Conservation (phyloP, 129 eudicot species). For the Deinandra increscens region DNA sequence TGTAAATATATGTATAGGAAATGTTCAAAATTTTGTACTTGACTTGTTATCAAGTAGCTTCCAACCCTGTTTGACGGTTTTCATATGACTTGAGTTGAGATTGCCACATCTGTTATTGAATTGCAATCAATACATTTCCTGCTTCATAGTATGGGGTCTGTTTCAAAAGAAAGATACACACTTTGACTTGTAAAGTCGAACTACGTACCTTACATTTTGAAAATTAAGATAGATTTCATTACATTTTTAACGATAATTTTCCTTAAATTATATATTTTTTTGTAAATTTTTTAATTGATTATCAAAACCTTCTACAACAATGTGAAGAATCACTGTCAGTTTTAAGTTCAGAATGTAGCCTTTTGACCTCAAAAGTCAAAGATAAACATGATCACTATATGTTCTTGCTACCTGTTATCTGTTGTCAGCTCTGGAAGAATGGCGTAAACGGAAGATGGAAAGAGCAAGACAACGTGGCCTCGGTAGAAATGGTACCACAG, state of each 20-base stretch:
- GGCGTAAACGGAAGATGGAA: constrained; percentile 93
- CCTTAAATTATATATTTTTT: background rate
- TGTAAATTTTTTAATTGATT: background rate
- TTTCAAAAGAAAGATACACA: background rate
- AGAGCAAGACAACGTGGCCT: constrained; percentile 72
- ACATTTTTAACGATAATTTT: background rate
- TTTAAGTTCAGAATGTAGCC: background rate
- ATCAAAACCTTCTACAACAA: background rate
- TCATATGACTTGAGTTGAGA: background rate
- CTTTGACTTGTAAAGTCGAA: background rate
- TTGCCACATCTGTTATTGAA: background rate
- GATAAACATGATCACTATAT: background rate
- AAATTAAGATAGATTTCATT: background rate
- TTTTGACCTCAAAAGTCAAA: constrained; percentile 26
- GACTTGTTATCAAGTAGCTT: background rate
- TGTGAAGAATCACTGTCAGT: background rate
- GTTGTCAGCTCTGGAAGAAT: constrained; percentile 76
- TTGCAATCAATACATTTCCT: background rate
- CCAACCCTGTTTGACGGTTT: background rate
- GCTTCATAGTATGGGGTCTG: background rate
- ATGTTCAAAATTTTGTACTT: background rate
- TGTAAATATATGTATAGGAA: background rate
- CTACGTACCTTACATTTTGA: background rate
- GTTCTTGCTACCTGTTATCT: constrained; percentile 4
- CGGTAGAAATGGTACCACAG: constrained; percentile 51